Base-by-base conservation (phyloP, 345 rosid genomes). In the Pugionium cornutum region DNA sequence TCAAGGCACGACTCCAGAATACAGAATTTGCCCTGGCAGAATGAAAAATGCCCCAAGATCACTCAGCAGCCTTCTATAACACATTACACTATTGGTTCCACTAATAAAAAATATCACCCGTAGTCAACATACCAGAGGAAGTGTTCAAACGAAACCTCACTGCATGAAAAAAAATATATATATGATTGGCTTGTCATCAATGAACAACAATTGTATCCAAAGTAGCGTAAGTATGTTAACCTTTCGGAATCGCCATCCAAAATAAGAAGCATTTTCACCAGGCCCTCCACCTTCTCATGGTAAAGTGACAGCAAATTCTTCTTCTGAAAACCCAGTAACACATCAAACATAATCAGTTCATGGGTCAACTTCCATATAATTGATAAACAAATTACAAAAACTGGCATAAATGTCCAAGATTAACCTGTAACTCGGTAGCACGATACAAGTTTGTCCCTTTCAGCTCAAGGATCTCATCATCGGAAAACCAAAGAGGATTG, bases 1-100 rank as follows among this genome's bases (percentile, higher is more conserved):
- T 92, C 83, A 92, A 73, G 47, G 97, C 97, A 74, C 97, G 97
- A 68, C 83, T 80, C 98, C 98, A 92, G 71, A 92, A 92, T 64
- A 92, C 72, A 65, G 98, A 92, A 81, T 89, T 89, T 18, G 89
- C 98, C 98, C 97, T 92, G 69, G 57, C 54, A 60, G 48, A 58
- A 64, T 30, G 3, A 25, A 69, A 71, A 76, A 55, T 11, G 60
- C 45, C 48, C 46, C 41, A 53, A 39, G 32, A 52, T 66, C 7
- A 72, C 30, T 57, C 49, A 50, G 42, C 6, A 40, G 58, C 58
- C 58, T 7, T 10, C 58, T 65, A 50, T 9, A 58, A 3, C 6
- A 45, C 62, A 60, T 9, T 35, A 58, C 43, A 44, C 33, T 31
- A 37, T 8, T 59, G 51, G 27, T 47, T 52, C 9, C 28, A 46